These are phyloP conservation scores for Penicillium subrubescens DNA, from an alignment of 495 filamentous ascomycete genomes.

Conservation along the genomic window DNA sequence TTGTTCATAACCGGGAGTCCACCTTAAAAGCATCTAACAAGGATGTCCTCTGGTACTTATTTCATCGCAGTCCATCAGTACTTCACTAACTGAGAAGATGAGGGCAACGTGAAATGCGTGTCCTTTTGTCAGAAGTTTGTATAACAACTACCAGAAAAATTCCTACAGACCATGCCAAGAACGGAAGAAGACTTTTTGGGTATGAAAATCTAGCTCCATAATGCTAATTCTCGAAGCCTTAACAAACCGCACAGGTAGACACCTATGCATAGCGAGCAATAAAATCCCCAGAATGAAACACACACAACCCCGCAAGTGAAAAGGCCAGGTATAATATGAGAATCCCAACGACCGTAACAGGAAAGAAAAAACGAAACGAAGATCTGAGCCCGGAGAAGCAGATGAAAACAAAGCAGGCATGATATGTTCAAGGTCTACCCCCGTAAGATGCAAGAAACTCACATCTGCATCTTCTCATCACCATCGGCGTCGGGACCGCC, in stretches of 20 bases:
- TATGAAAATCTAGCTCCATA: constrained; percentile 18
- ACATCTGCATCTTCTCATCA: constrained; percentile 40
- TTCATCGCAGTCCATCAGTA: too few species aligned
- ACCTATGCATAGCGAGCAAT: constrained; percentile 20
- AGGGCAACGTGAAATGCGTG: too few species aligned
- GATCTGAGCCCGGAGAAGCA: constrained; percentile 15
- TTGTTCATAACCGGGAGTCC: too few species aligned
- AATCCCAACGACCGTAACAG: constrained; percentile 16
- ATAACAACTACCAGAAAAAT: too few species aligned
- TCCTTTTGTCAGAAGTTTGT: too few species aligned
- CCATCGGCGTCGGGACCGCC: constrained; percentile 54
- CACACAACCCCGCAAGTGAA: constrained; percentile 20
- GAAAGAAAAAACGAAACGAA: constrained; percentile 1
- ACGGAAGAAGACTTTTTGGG: constrained; percentile 7
- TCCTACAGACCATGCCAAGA: not conserved
- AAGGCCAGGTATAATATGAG: constrained; percentile 21
- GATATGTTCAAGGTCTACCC: constrained; percentile 17
- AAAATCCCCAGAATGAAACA: constrained; percentile 20
- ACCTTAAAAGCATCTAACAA: too few species aligned
- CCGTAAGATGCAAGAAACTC: constrained; percentile 9
- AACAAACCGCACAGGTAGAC: constrained; percentile 7
- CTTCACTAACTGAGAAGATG: too few species aligned
- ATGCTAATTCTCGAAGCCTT: constrained; percentile 19
- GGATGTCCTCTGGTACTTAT: too few species aligned
- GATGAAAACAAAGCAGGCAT: constrained; percentile 12